These are phyloP conservation scores for Exophiala phaeomuriformis DNA, from an alignment of 2,329 filamentous ascomycete genomes.

Conservation along the genomic window DNA sequence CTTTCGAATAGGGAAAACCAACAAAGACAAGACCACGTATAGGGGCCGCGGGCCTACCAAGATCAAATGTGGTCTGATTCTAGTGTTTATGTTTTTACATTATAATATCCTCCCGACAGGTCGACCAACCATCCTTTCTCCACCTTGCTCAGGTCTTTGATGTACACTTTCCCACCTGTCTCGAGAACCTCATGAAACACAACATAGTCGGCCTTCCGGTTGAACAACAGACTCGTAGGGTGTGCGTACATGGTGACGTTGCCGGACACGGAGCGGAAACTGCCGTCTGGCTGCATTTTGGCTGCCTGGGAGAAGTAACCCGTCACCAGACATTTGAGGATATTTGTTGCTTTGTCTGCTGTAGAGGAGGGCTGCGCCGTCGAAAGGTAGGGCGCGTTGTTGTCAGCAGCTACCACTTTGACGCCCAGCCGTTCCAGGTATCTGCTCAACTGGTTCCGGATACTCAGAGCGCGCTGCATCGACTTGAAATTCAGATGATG, in stretches of 20 bases:
- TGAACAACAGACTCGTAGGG: conserved; percentile 90
- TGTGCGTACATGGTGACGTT: conserved; percentile 75
- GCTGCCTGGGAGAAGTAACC: conserved; percentile 93
- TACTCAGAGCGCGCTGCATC: conserved; percentile 72
- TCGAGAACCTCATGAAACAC: conserved; percentile 92
- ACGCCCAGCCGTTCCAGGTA: conserved; percentile 83
- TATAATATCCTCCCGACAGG: conserved; percentile 78
- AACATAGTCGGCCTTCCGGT: conserved; percentile 93
- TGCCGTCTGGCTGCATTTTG: conserved; percentile 87
- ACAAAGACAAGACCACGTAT: too few species aligned
- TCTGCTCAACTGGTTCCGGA: conserved; percentile 75
- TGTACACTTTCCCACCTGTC: conserved; percentile 78
- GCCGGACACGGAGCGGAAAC: conserved; percentile 76
- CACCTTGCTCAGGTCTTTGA: conserved; percentile 86
- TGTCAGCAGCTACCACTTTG: conserved; percentile 52
- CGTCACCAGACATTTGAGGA: conserved; percentile 74
- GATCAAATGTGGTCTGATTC: neutral
- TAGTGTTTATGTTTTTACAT: conserved; percentile 37
- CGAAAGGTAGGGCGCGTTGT: conserved; percentile 1
- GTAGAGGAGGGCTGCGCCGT: conserved; percentile 34
- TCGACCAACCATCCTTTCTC: conserved; percentile 89
- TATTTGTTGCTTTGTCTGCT: conserved; percentile 58
- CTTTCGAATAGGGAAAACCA: too few species aligned
- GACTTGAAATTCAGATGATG: conserved; percentile 82
- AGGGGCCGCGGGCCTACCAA: neutral